A percentile compares a stretch with the other conserved stretches of the same genome.
phyloP scores from a whole-genome alignment of 2,329 filamentous ascomycete genomes.

The Botrytis pseudocinerea region DNA sequence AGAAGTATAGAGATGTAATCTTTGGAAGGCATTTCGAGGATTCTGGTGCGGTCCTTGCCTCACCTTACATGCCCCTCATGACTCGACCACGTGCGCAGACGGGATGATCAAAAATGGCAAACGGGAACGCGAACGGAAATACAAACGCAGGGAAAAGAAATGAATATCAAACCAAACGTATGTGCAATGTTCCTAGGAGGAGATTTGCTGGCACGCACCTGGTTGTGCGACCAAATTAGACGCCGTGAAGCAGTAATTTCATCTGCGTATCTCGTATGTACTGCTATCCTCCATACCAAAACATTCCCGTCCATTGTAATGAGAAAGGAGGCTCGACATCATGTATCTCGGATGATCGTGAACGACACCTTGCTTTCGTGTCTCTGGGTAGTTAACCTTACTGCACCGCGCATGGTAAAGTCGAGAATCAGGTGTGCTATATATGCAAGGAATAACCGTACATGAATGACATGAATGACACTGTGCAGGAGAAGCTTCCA shows the following conservation, averaged over 20 bases:
- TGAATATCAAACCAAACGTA: not conserved
- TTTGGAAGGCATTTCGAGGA: not conserved
- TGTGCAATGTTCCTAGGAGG: not conserved
- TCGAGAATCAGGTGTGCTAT: not conserved
- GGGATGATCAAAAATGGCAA: not conserved
- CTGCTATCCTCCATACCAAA: not conserved
- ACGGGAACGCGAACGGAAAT: not conserved
- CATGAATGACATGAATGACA: not conserved
- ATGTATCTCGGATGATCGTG: not conserved
- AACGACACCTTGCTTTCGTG: not conserved
- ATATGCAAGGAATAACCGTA: slow-evolving; percentile 11
- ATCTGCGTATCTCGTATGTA: not conserved
- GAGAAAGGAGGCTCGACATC: not conserved
- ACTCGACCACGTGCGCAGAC: not conserved
- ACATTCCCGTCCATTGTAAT: not conserved
- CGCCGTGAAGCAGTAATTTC: not conserved
- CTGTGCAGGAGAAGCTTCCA: not conserved
- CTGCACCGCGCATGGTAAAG: not conserved
- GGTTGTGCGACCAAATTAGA: not conserved
- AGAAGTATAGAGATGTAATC: not conserved
- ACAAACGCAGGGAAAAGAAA: not conserved
- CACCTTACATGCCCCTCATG: not conserved
- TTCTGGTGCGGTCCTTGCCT: not conserved
- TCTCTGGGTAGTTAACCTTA: not conserved
- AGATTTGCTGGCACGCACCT: not conserved